phyloP scores from a whole-genome alignment of 352 stramenopile genomes.

The Phytopythium mirpurense region DNA sequence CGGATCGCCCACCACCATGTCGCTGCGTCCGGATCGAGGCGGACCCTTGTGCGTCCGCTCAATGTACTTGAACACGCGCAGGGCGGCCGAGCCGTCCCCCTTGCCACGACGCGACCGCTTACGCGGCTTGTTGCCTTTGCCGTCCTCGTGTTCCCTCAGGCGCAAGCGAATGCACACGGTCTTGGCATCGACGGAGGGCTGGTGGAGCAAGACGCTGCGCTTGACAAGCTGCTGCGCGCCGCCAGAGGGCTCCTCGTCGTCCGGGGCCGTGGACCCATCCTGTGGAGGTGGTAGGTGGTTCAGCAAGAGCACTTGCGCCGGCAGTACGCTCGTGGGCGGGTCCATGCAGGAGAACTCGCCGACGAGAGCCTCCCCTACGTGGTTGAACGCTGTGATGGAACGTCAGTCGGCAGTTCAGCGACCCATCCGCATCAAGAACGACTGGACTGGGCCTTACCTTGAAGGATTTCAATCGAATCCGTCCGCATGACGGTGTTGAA shows the following conservation, averaged over 20 bases:
- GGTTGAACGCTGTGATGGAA: slow-evolving; percentile 29
- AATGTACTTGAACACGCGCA: slow-evolving; percentile 33
- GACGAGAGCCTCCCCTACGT: slow-evolving; percentile 32
- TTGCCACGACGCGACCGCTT: slow-evolving; percentile 31
- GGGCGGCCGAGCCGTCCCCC: slow-evolving; percentile 1
- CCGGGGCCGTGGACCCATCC: background rate
- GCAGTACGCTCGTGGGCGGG: background rate
- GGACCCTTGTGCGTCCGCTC: slow-evolving; percentile 42
- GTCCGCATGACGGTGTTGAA: slow-evolving; percentile 27
- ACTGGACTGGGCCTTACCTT: slow-evolving; percentile 21
- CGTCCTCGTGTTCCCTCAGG: slow-evolving; percentile 17
- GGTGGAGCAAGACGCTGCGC: slow-evolving; percentile 40
- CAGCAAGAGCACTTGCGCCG: slow-evolving; percentile 31
- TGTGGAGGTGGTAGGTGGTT: slow-evolving; percentile 20
- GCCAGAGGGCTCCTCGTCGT: slow-evolving; percentile 7
- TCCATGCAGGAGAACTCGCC: slow-evolving; percentile 20
- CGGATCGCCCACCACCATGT: background rate
- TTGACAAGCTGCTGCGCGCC: slow-evolving; percentile 25
- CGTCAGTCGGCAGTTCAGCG: background rate
- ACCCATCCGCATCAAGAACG: background rate
- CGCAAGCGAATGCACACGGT: slow-evolving; percentile 37
- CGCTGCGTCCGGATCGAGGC: background rate
- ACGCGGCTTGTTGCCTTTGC: slow-evolving; percentile 6
- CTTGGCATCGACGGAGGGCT: slow-evolving; percentile 17
- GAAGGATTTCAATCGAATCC: slow-evolving; percentile 31